Conservation (phyloP, 2,329 filamentous ascomycete species). For the Calonectria pseudoturangicola region DNA sequence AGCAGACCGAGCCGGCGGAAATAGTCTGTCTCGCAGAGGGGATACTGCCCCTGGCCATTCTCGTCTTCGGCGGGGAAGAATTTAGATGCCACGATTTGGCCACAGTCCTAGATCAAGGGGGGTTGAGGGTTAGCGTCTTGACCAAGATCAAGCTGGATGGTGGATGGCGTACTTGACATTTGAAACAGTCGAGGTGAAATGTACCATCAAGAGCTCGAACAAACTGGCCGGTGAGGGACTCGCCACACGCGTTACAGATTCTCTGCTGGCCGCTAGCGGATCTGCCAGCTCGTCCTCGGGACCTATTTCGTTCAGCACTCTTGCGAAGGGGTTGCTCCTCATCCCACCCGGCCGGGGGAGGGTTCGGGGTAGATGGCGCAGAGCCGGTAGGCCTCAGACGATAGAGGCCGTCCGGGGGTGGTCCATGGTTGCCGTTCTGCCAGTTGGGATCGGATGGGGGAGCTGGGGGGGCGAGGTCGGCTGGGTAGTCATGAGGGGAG, state of each 20-base stretch:
- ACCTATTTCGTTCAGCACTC: constrained; percentile 76
- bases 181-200: constrained; percentile 98
- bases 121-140: constrained; percentile 43
- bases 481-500: constrained; percentile 50
- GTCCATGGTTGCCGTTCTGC: constrained; percentile 61
- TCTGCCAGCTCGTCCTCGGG: constrained; percentile 72
- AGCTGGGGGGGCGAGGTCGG: constrained; percentile 57
- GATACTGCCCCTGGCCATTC: constrained; percentile 89
- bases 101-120: constrained; percentile 83
- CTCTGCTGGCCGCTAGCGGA: constrained; percentile 77
- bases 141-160: constrained; percentile 21
- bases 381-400: constrained; percentile 60
- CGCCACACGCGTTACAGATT: constrained; percentile 90
- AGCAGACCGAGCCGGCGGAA: constrained; percentile 93
- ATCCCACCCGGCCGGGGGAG: constrained; percentile 56
- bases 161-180: constrained; percentile 82
- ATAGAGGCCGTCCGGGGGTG: constrained; percentile 62
- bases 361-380: constrained; percentile 58
- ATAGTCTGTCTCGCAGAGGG: constrained; percentile 98
- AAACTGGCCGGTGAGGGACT: constrained; percentile 93
- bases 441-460: constrained; percentile 59
- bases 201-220: constrained; percentile 95
- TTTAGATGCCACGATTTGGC: constrained; percentile 97
- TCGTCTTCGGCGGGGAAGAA: constrained; percentile 98
- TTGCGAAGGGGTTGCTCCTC: constrained; percentile 67